Base-by-base conservation (phyloP, 1,284 basidiomycete genomes). In the Apiotrichum domesticum region DNA sequence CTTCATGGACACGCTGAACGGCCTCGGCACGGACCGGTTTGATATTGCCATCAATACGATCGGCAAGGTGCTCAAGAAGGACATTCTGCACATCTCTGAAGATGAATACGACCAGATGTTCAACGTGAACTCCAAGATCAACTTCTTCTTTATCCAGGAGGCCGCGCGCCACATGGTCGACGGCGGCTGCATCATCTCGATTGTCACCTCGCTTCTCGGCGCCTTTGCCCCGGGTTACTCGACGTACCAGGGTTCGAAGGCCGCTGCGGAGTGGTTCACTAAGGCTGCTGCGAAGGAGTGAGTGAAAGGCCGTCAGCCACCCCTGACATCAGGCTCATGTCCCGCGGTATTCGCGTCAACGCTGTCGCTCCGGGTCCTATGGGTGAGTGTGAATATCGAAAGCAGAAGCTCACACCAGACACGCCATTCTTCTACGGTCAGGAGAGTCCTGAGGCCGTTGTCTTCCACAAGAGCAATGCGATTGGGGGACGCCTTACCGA, bases 21-120 rank as follows among this genome's bases (percentile, higher is more conserved):
- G 54, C 21, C 61, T 62, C 35, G 61, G 61, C 35, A 50, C 37
- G 8, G 9, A 21, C 35, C 59, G 53, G 45, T 46, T 63, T 21
- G 61, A 66, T 56, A 47, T 64, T 32, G 65, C 65, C 3, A 59
- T 66, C 61, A 64, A 66, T 57, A 66, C 63, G 6, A 59, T 66
- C 54, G 65, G 65, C 52, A 64, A 64, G 50, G 65, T 66, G 34
- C 59, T 66, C 52, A 66, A 66, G 61, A 66, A 66, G 58, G 58
- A 59, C 8, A 32, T 66, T 44, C 32, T 48, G 45, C 55, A 58
- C 13, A 58, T 64, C 53, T 57, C 50, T 45, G 65, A 66, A 52
- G 35, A 33, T n/a, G 65, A 64, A 50, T 66, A 61, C 51, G 63
- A 66, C 53, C 9, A 34, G 10, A 66, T 66, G 65, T 64, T 66